A percentile compares a stretch with the other conserved stretches of the same genome.
These are phyloP conservation scores for Schoenoplectus triqueter DNA, from an alignment of 202 grass and related monocot species.

Conservation along the genomic window DNA sequence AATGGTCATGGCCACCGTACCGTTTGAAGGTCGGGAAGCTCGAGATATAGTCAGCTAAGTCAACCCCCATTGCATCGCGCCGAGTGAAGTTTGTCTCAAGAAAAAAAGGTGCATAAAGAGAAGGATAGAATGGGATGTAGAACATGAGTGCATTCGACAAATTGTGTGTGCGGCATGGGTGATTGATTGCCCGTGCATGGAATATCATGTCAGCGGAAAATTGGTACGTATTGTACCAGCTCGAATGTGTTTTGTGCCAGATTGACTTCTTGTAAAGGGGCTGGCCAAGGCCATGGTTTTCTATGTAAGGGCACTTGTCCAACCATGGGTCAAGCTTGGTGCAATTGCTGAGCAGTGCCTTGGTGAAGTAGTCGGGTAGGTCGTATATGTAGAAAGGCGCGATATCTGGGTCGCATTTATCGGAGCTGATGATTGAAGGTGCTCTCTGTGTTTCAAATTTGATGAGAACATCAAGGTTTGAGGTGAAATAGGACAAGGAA, in stretches of 20 bases:
- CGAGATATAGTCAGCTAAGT: constrained; percentile 42
- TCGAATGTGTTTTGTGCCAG: neutral
- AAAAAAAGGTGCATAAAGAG: constrained; percentile 61
- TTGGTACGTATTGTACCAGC: constrained; percentile 64
- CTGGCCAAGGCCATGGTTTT: constrained; percentile 62
- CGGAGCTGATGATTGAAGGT: neutral
- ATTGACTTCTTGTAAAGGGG: constrained; percentile 40
- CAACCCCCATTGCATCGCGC: constrained; percentile 56
- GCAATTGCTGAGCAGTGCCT: constrained; percentile 54
- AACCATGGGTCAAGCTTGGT: constrained; percentile 45
- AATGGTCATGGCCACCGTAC: constrained; percentile 66
- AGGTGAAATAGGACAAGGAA: constrained; percentile 3
- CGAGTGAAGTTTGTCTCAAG: constrained; percentile 49
- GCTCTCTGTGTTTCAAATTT: constrained; percentile 15
- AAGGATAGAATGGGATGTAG: constrained; percentile 73
- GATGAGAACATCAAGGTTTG: constrained; percentile 2
- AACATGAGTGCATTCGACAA: constrained; percentile 47
- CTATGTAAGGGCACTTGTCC: constrained; percentile 56
- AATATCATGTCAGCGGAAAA: constrained; percentile 62
- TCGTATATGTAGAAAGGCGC: constrained; percentile 60
- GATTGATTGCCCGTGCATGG: constrained; percentile 57
- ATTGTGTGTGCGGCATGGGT: constrained; percentile 66
- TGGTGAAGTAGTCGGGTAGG: constrained; percentile 60
- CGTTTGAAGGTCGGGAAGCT: constrained; percentile 50
- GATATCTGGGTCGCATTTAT: neutral